Conservation (phyloP, 2,329 filamentous ascomycete genomes). For the Juglanconis sp. region DNA sequence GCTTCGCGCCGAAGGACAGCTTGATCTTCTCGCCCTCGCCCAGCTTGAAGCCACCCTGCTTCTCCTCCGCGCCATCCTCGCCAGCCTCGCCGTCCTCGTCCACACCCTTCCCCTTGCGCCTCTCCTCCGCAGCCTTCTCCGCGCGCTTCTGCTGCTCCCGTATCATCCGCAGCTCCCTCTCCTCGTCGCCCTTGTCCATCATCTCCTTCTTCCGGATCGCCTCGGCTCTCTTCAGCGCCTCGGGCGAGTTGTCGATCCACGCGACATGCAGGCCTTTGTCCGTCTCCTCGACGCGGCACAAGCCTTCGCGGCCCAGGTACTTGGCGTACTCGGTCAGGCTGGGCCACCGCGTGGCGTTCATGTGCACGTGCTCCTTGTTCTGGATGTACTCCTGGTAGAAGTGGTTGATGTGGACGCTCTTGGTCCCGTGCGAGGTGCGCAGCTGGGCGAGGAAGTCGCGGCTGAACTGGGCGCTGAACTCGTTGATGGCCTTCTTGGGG, state of each 20-base stretch:
- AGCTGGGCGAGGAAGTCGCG: conserved; percentile 76
- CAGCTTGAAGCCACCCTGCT: conserved; percentile 50
- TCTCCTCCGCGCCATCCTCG: conserved; percentile 38
- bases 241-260: conserved; percentile 90
- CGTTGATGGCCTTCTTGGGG: conserved; percentile 76
- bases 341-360: conserved; percentile 90
- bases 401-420: conserved; percentile 81
- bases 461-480: conserved; percentile 77
- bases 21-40: conserved; percentile 75
- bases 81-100: not conserved
- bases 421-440: conserved; percentile 83
- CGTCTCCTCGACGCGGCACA: conserved; percentile 87
- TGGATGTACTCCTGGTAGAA: conserved; percentile 95
- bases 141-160: conserved; percentile 80
- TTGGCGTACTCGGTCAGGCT: conserved; percentile 89
- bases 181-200: conserved; percentile 86
- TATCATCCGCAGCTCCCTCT: conserved; percentile 79
- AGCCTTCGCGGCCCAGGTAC: conserved; percentile 77
- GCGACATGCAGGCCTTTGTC: conserved; percentile 80
- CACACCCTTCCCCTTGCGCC: conserved; percentile 34
- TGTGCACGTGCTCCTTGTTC: conserved; percentile 84
- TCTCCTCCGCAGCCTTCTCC: conserved; percentile 53
- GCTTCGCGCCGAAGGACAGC: conserved; percentile 60
- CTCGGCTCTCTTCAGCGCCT: conserved; percentile 76
- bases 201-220: conserved; percentile 79